Conservation (phyloP, 148 eudicot genomes). For the Mesembryanthemum crystallinum region DNA sequence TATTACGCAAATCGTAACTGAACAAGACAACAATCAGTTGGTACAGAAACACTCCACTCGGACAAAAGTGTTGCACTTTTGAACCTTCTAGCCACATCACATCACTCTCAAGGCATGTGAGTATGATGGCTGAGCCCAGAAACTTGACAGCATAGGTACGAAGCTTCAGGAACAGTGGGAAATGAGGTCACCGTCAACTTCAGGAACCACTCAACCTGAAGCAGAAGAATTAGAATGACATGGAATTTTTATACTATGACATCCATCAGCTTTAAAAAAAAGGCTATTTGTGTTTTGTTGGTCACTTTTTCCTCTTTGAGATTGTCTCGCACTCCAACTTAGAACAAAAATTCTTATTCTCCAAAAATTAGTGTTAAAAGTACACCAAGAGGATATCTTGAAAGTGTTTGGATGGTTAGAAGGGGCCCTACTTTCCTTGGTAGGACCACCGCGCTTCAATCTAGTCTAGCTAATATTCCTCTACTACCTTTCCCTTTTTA, state of each 20-base stretch:
- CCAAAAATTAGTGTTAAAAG: neutral
- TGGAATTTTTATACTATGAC: neutral
- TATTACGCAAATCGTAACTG: neutral
- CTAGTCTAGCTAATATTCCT: too few species aligned
- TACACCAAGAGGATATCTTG: conserved; percentile 48
- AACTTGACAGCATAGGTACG: neutral
- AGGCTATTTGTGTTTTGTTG: neutral
- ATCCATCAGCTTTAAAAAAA: too few species aligned
- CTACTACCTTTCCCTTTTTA: too few species aligned
- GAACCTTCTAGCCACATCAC: neutral
- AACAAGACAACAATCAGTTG: neutral
- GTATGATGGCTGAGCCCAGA: neutral
- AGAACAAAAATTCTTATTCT: neutral
- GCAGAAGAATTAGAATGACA: neutral
- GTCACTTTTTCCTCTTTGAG: neutral
- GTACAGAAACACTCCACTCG: neutral
- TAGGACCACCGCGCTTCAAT: too few species aligned
- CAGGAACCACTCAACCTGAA: neutral
- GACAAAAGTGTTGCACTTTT: neutral
- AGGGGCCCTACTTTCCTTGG: too few species aligned
- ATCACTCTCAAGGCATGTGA: neutral
- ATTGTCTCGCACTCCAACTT: neutral
- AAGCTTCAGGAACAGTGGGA: neutral
- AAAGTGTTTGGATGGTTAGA: conserved; percentile 30
- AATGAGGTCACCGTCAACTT: neutral